These are phyloP conservation scores for Macrolepiota albuminosa DNA, from an alignment of 768 basidiomycete species.

Conservation along the genomic window DNA sequence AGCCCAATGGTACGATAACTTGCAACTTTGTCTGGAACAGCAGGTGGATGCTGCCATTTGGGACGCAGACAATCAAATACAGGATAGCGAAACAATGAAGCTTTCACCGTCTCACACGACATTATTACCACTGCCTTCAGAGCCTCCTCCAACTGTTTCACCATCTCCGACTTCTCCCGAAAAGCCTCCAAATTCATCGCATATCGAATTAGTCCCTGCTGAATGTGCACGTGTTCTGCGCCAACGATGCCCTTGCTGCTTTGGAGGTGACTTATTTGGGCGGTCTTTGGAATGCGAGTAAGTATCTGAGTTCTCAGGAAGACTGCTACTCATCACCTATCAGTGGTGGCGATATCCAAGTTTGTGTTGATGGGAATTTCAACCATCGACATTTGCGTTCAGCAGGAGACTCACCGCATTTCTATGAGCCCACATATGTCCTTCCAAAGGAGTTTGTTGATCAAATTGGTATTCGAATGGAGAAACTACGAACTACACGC, in stretches of 20 bases:
- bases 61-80: background rate
- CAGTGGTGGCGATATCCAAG: constrained; percentile 11
- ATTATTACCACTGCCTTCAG: background rate
- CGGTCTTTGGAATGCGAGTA: constrained; percentile 7
- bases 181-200: background rate
- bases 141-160: background rate
- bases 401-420: too few species aligned
- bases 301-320: background rate
- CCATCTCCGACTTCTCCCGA: background rate
- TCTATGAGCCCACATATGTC: constrained; percentile 18
- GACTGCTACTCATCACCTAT: background rate
- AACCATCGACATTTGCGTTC: too few species aligned
- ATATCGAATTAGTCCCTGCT: background rate
- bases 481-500: constrained; percentile 17
- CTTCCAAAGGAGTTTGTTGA: constrained; percentile 30
- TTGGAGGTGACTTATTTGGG: constrained; percentile 15
- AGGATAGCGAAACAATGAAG: constrained; percentile 12
- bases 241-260: constrained; percentile 27
- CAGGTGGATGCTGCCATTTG: background rate
- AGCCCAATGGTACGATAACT: background rate
- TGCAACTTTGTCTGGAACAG: background rate
- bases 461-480: constrained; percentile 22
- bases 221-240: constrained; percentile 19
- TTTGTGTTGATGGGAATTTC: too few species aligned
- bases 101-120: too few species aligned